These are phyloP conservation scores for Aspergillus sergii DNA, from an alignment of 2,329 filamentous ascomycete species.

Conservation along the genomic window DNA sequence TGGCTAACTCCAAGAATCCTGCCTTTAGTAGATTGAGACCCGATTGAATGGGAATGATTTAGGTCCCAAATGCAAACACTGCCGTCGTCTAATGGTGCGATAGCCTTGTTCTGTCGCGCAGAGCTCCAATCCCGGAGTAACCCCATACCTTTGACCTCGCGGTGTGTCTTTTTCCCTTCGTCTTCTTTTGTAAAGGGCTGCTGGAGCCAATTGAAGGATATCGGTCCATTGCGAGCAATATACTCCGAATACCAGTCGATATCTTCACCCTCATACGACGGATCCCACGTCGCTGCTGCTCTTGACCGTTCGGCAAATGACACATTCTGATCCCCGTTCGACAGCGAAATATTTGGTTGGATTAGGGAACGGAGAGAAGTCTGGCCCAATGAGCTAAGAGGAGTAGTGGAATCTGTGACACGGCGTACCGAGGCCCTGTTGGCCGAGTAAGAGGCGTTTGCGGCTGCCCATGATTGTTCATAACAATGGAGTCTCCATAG, in stretches of 20 bases:
- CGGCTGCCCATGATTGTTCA: conserved; percentile 67
- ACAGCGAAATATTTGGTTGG: conserved; percentile 26
- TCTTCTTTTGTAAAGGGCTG: conserved; percentile 51
- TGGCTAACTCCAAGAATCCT: conserved; percentile 67
- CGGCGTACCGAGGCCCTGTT: conserved; percentile 49
- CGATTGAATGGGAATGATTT: conserved; percentile 43
- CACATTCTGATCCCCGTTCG: conserved; percentile 1
- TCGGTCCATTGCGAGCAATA: conserved; percentile 74
- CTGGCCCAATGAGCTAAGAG: conserved; percentile 36
- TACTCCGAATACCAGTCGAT: conserved; percentile 89
- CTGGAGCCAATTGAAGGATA: conserved; percentile 77
- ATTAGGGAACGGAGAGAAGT: conserved; percentile 37
- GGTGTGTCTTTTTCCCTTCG: conserved; percentile 38
- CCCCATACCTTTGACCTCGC: conserved; percentile 74
- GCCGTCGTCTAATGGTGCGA: conserved; percentile 82
- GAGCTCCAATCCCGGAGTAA: conserved; percentile 61
- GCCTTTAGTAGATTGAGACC: conserved; percentile 47
- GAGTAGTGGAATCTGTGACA: conserved; percentile 42
- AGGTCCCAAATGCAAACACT: conserved; percentile 87
- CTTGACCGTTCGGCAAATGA: conserved; percentile 30
- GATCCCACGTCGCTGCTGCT: conserved; percentile 74
- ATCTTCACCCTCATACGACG: conserved; percentile 69
- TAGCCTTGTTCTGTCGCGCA: conserved; percentile 60
- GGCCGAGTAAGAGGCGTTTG: conserved; percentile 36
- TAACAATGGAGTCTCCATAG: conserved; percentile 80